Conservation (phyloP, 116 monocot genomes). For the Dioscorea cayenensis region DNA sequence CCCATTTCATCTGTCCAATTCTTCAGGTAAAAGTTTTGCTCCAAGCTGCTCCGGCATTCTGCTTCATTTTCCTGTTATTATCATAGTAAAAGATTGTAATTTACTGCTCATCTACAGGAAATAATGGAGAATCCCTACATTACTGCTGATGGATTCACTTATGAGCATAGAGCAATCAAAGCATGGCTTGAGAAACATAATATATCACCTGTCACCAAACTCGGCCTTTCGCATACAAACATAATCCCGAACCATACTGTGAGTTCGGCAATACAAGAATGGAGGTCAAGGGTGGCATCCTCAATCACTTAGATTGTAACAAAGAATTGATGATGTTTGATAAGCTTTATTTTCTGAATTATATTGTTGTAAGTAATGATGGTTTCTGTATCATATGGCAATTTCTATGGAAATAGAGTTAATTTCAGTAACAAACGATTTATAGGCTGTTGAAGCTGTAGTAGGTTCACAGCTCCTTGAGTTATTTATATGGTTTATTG, state of each 20-base stretch:
- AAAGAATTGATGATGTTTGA: too few relatives aligned
- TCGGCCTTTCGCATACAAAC: constrained; percentile 35
- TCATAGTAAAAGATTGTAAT: background rate
- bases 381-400: too few relatives aligned
- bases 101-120: constrained; percentile 34
- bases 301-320: background rate
- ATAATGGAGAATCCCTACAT: constrained; percentile 80
- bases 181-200: constrained; percentile 72
- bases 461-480: too few relatives aligned
- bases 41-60: background rate
- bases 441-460: too few relatives aligned
- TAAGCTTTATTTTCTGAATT: too few relatives aligned
- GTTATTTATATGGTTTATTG: too few relatives aligned
- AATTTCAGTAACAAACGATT: too few relatives aligned
- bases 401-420: too few relatives aligned
- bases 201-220: constrained; percentile 71
- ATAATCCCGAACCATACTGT: constrained; percentile 70
- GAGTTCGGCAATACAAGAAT: constrained; percentile 65
- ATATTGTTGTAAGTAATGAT: too few relatives aligned
- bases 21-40: constrained; percentile 43
- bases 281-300: constrained; percentile 32
- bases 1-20: constrained; percentile 80
- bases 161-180: constrained; percentile 73
- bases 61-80: background rate
- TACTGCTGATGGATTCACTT: constrained; percentile 91